These are phyloP conservation scores for Rhinocladiella similis DNA, from an alignment of 2,329 filamentous ascomycete genomes.

Conservation along the genomic window DNA sequence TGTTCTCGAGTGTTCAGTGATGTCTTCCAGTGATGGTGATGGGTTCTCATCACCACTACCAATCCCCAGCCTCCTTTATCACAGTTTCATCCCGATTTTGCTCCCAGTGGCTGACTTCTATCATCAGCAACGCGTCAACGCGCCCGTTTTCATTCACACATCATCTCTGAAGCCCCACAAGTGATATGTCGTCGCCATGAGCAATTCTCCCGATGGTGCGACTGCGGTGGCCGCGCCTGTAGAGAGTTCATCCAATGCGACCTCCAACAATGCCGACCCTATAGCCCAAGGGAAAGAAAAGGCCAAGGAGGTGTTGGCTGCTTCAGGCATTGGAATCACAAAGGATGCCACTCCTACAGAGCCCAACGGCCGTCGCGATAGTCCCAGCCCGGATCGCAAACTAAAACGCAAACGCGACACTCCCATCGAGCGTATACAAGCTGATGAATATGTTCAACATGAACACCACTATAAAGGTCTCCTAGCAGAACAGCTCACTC, in stretches of 20 bases:
- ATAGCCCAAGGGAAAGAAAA: conserved; percentile 62
- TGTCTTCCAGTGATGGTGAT: conserved; percentile 4
- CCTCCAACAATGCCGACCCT: conserved; percentile 36
- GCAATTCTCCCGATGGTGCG: conserved; percentile 21
- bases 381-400: conserved; percentile 35
- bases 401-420: conserved; percentile 50
- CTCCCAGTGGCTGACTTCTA: conserved; percentile 17
- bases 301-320: conserved; percentile 59
- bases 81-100: conserved; percentile 6
- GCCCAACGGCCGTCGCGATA: conserved; percentile 32
- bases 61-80: neutral
- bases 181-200: conserved; percentile 27
- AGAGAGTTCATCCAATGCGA: conserved; percentile 8
- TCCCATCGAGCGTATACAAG: conserved; percentile 48
- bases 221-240: conserved; percentile 20
- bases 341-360: conserved; percentile 34
- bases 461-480: conserved; percentile 62
- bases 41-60: conserved; percentile 4
- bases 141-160: conserved; percentile 4
- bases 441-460: conserved; percentile 66
- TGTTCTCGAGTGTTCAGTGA: neutral
- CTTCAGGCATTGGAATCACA: conserved; percentile 43
- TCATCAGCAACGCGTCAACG: conserved; percentile 20
- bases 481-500: conserved; percentile 51
- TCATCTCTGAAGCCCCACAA: neutral